A percentile compares a stretch with the other conserved stretches of the same genome.
Conservation (phyloP, 208 protist species). For the Trypanosoma lewisi region DNA sequence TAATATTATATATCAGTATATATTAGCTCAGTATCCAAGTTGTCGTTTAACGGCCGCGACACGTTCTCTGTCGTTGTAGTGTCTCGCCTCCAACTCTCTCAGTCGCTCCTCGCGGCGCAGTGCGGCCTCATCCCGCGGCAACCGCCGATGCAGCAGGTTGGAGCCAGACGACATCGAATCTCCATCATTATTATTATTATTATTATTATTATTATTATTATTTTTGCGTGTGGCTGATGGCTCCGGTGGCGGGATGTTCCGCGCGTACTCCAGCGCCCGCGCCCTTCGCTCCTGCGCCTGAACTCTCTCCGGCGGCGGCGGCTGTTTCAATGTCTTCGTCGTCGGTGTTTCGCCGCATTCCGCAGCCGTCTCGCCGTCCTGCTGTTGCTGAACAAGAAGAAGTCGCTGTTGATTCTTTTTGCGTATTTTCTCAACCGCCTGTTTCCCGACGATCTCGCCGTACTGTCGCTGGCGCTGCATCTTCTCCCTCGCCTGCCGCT, state of each 20-base stretch:
- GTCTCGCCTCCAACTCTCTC: conserved; percentile 57
- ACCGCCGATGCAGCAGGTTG: background rate
- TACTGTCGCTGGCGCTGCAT: conserved; percentile 57
- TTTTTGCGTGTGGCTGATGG: background rate
- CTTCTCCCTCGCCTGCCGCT: conserved; percentile 49
- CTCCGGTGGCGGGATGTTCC: conserved; percentile 20
- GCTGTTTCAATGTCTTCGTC: conserved; percentile 17
- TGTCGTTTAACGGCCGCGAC: conserved; percentile 56
- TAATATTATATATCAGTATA: background rate
- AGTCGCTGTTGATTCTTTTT: conserved; percentile 26
- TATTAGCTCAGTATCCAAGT: conserved; percentile 19
- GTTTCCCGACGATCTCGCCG: conserved; percentile 35
- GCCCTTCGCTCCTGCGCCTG: conserved; percentile 52
- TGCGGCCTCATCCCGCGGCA: conserved; percentile 21
- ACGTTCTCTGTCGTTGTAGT: conserved; percentile 43
- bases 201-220: background rate
- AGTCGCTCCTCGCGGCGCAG: conserved; percentile 33
- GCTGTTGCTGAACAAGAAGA: conserved; percentile 13
- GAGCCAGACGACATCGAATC: background rate
- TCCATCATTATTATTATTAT: background rate
- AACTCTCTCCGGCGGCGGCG: conserved; percentile 31
- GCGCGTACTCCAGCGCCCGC: conserved; percentile 60
- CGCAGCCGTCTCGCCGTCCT: background rate
- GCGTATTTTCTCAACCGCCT: conserved; percentile 26
- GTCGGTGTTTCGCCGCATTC: background rate